Percentiles rank a stretch among this genome's conserved stretches.
phyloP scores from a whole-genome alignment of 176 grass and related monocot genomes.

The Panicum miliaceum region DNA sequence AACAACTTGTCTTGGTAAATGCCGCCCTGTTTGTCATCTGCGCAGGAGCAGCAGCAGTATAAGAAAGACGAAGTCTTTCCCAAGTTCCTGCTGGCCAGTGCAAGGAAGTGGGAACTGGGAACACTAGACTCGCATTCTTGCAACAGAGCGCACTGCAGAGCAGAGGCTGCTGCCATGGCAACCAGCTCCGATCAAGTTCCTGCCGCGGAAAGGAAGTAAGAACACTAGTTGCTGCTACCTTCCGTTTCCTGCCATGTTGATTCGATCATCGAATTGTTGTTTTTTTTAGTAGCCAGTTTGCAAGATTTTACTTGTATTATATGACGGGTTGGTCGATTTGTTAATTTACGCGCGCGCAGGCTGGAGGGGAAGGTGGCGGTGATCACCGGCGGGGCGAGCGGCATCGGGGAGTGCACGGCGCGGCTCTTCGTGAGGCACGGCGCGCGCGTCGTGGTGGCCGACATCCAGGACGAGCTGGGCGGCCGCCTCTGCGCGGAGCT shows the following conservation, averaged over 20 bases:
- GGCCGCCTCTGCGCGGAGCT: conserved; percentile 40
- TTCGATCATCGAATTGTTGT: background rate
- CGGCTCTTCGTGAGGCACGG: conserved; percentile 57
- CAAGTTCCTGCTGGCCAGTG: too few relatives aligned
- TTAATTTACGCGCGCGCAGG: conserved; percentile 23
- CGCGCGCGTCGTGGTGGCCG: conserved; percentile 48
- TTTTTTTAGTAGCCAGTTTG: too few relatives aligned
- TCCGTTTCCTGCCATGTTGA: background rate
- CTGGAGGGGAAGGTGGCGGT: conserved; percentile 61
- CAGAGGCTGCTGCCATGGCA: conserved; percentile 27
- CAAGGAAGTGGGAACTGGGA: background rate
- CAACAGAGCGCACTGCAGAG: too few relatives aligned
- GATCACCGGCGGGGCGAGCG: conserved; percentile 66
- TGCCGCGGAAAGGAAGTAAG: conserved; percentile 43
- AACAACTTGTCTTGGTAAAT: background rate
- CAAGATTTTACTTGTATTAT: background rate
- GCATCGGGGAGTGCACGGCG: conserved; percentile 60
- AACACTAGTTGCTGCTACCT: background rate
- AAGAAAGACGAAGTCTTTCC: background rate
- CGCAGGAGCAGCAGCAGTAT: background rate
- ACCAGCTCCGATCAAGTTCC: conserved; percentile 31
- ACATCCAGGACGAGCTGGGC: conserved; percentile 56
- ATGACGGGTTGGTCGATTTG: background rate
- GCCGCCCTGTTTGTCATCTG: background rate
- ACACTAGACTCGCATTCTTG: background rate